Evolutionary conservation across 352 stramenopile species (phyloP).

Genomic region (Blastocystis sp.): DNA sequence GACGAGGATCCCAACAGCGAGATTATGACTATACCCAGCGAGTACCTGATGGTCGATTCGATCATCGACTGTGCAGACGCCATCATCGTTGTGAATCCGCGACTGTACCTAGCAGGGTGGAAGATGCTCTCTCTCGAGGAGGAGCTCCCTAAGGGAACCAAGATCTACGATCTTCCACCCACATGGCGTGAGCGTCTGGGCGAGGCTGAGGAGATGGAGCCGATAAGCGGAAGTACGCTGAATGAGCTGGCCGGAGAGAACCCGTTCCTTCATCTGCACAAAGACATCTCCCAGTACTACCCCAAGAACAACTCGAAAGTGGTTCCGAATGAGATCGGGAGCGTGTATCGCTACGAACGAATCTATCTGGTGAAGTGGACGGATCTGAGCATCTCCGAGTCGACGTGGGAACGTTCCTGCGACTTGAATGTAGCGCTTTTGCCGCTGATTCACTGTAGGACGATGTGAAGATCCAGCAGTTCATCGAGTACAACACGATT

Average conservation of each 20-base stretch:
- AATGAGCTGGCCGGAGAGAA: slow-evolving; percentile 33
- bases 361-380: slow-evolving; percentile 56
- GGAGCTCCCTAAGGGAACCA: neutral
- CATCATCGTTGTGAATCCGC: slow-evolving; percentile 22
- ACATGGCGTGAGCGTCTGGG: slow-evolving; percentile 38
- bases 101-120: slow-evolving; percentile 25
- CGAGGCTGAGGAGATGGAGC: neutral
- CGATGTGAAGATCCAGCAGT: slow-evolving; percentile 33
- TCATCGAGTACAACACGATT: slow-evolving; percentile 54
- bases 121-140: neutral
- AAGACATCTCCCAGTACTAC: slow-evolving; percentile 31
- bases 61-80: slow-evolving; percentile 50
- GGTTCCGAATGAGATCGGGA: neutral
- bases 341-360: slow-evolving; percentile 23
- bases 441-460: neutral
- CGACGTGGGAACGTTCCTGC: slow-evolving; percentile 31
- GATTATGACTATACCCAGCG: neutral
- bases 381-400: slow-evolving; percentile 10
- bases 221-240: neutral
- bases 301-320: neutral
- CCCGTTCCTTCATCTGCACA: slow-evolving; percentile 27
- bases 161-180: slow-evolving; percentile 40
- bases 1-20: neutral
- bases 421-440: neutral
- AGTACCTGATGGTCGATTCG: neutral